Evolutionary conservation across 2,329 filamentous ascomycete genomes (phyloP).

Genomic region (Diaporthe batatas): DNA sequence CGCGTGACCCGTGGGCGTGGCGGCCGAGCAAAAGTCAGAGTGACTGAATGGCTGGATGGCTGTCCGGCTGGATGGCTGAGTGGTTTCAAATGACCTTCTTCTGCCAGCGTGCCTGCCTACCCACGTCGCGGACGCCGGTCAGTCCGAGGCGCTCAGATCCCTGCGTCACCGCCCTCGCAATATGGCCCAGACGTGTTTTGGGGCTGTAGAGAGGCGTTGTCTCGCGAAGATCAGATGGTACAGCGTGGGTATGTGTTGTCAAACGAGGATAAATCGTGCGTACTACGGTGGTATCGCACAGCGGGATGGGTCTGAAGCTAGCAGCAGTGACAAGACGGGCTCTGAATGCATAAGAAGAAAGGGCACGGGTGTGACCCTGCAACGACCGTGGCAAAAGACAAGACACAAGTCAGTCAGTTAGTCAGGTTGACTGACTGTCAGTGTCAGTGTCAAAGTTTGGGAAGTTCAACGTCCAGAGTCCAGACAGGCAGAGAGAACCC

Average conservation of each 20-base stretch:
- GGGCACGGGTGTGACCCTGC: slow-evolving; percentile 4
- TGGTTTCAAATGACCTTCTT: slow-evolving; percentile 20
- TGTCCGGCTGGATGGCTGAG: not conserved
- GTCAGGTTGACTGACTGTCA: slow-evolving; percentile 3
- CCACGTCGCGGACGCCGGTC: not conserved
- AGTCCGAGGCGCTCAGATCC: slow-evolving; percentile 18
- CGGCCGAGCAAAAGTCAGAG: not conserved
- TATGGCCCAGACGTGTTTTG: slow-evolving; percentile 20
- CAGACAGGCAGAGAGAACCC: slow-evolving; percentile 2
- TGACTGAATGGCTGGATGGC: not conserved
- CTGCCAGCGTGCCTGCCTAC: not conserved
- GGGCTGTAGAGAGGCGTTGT: slow-evolving; percentile 11
- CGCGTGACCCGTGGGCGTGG: slow-evolving; percentile 7
- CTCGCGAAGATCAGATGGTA: slow-evolving; percentile 11
- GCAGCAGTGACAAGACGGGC: not conserved
- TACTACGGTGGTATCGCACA: slow-evolving; percentile 1
- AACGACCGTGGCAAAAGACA: slow-evolving; percentile 23
- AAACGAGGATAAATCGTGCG: not conserved
- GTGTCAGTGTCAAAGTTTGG: not conserved
- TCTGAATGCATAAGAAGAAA: slow-evolving; percentile 9
- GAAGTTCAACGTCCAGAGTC: slow-evolving; percentile 8
- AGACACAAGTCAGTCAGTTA: slow-evolving; percentile 13
- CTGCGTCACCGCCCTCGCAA: slow-evolving; percentile 23
- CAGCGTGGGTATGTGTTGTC: slow-evolving; percentile 1
- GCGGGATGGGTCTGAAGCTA: not conserved